Percentiles rank a stretch among this genome's conserved stretches.
These are phyloP conservation scores for Plasmopara halstedii DNA, from an alignment of 352 stramenopile species.

Conservation along the genomic window DNA sequence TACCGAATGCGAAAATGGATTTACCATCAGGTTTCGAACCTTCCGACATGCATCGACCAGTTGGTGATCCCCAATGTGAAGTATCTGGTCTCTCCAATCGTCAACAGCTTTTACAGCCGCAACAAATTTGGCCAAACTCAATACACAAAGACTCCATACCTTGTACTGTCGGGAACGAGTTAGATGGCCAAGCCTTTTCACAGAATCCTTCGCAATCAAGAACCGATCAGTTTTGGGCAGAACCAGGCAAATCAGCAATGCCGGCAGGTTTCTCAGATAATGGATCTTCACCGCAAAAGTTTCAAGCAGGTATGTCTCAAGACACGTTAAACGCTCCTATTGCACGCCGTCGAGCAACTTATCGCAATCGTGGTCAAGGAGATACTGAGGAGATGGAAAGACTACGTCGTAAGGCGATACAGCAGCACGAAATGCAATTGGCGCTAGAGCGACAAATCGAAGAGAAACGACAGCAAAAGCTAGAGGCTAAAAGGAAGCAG, in stretches of 20 bases:
- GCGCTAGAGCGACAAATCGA: slow-evolving; percentile 49
- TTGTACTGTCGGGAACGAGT: slow-evolving; percentile 1
- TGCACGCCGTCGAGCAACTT: slow-evolving; percentile 19
- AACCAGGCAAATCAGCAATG: neutral
- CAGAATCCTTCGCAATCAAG: no score
- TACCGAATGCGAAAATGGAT: neutral
- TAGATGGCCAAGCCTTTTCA: slow-evolving; percentile 3
- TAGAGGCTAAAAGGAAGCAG: slow-evolving; percentile 42
- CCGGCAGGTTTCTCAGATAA: neutral
- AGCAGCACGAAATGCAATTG: slow-evolving; percentile 43
- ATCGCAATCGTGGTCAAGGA: slow-evolving; percentile 13
- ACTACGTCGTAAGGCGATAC: slow-evolving; percentile 27
- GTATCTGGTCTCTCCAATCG: neutral
- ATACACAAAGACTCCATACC: neutral
- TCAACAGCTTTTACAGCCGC: neutral
- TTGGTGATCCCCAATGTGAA: neutral
- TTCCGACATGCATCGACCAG: no score
- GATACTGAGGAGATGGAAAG: slow-evolving; percentile 11
- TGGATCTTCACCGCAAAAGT: neutral
- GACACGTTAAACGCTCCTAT: slow-evolving; percentile 2
- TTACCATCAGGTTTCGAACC: neutral
- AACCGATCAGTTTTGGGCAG: slow-evolving; percentile 10
- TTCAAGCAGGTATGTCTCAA: neutral
- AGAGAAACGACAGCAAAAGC: slow-evolving; percentile 54
- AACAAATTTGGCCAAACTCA: neutral